Base-by-base conservation (phyloP, 495 filamentous ascomycete genomes). In the Trichoderma reesei region DNA sequence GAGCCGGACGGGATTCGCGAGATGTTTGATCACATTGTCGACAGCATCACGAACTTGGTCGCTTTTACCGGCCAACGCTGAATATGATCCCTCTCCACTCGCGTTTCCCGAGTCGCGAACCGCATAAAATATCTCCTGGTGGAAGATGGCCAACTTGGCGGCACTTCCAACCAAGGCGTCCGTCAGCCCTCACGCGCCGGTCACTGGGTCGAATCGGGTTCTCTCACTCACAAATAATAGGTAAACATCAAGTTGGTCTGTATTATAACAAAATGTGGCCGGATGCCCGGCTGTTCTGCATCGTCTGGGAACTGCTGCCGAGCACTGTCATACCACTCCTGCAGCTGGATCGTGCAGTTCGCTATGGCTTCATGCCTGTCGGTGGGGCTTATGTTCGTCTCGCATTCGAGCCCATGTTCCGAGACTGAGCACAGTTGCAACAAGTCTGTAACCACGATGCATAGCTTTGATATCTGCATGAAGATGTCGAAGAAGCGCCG, bases 171-270 rank as follows among this genome's bases (percentile, higher is more conserved):
- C 9, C n/a, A 20, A 18, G 16, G 18, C n/a, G 5, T 26, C 16
- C 20, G 44, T 48, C 44, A 48, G 44, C 44, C 14, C 18, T 48
- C n/a, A 9, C 20, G n/a, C 44, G 9, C 18, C 8, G 5, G 5
- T 1, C 3, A 6, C 0, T 48, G n/a, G 20, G 33, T 7, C 9
- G 48, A 9, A 56, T 14, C 26, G 10, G 51, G 34, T 33, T 33
- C 26, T 11, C 9, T 20, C 9, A 64, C 72, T 67, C 72, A 82
- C 79, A 78, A 73, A 63, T 80, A 82, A 54, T 79, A 80, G 78
- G 81, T 82, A 56, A 76, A 79, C 60, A 79, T 79, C 56, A 80
- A 65, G 39, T 78, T 78, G 7, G 72, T 75, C 61, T 80, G 75
- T 16, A 75, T 46, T 13, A 71, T 70, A 26, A 78, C 71, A 6